Evolutionary conservation across 495 filamentous ascomycete genomes (phyloP), one percentile per base, ranked within the genome.

Genomic region (Aspergillus leporis): DNA sequence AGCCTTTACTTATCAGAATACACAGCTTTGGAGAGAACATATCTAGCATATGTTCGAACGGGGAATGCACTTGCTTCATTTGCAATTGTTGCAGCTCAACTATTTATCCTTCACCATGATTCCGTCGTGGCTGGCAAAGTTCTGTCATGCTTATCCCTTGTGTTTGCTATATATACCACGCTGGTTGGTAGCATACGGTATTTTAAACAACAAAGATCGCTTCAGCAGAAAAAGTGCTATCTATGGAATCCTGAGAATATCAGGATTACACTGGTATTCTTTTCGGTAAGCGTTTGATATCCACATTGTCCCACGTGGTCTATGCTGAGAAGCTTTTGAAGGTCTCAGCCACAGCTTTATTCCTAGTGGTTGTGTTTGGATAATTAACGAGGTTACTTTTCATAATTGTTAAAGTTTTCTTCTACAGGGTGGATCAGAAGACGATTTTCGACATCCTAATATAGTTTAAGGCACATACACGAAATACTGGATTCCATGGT

Each of bases 11-110:
- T 23, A 22, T 19, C 19, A 47, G 7, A n/a, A 13, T n/a, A 4
- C 2, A 32, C 5, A 51, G 49, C 49, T 18, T 23, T 51, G 6
- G 49, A 51, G 25, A 21, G 49, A 51, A 51, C 49, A 21, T 36
- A 34, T 16, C 49, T 51, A 51, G 49, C 49, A 0, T 51, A 51
- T 36, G 25, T 34, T 18, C 49, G 49, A 5, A 51, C 49, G 28
- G 28, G 9, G 18, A 51, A 51, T 36, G 49, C 49, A 36, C 28
- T 51, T n/a, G 49, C 49, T 21, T 51, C 49, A 18, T 51, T 51
- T 36, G 49, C 49, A 36, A 25, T 51, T 4, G 49, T 51, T 3
- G 32, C 49, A 13, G 23, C 49, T 25, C 49, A 51, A 13, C 25
- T 51, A 7, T 51, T 51, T 13, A 32, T 51, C 49, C 49, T 51